Evolutionary conservation across 306 rosid species (phyloP).

Genomic region (Prunus mongolica): DNA sequence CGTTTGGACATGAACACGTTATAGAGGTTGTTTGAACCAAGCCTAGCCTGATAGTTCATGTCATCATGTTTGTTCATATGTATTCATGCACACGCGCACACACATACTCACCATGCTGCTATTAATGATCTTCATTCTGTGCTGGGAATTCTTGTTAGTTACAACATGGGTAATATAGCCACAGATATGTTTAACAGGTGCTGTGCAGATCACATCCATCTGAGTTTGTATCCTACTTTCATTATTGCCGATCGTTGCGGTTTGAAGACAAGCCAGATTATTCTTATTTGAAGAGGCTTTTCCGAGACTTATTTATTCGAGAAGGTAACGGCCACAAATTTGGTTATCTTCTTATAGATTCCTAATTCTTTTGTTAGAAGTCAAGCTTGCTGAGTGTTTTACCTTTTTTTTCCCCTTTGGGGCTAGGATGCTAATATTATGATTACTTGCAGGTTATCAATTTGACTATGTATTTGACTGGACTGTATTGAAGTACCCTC

Average conservation of each 20-base stretch:
- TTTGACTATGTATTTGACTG: slow-evolving; percentile 90
- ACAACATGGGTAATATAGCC: slow-evolving; percentile 27
- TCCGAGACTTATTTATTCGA: slow-evolving; percentile 89
- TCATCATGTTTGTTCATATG: background rate
- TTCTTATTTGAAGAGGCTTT: slow-evolving; percentile 93
- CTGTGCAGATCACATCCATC: slow-evolving; percentile 89
- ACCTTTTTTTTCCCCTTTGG: background rate
- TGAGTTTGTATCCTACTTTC: slow-evolving; percentile 96
- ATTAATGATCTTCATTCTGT: background rate
- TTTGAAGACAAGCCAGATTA: slow-evolving; percentile 99
- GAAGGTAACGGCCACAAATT: slow-evolving; percentile 50
- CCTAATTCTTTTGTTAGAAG: background rate
- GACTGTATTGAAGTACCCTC: slow-evolving; percentile 85
- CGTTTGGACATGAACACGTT: background rate
- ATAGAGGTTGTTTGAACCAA: background rate
- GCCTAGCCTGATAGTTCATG: background rate
- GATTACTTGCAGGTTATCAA: slow-evolving; percentile 60
- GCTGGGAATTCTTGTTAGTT: slow-evolving; percentile 7
- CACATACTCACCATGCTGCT: background rate
- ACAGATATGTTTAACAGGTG: slow-evolving; percentile 50
- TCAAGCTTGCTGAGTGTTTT: background rate
- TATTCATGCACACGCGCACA: background rate
- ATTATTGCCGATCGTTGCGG: slow-evolving; percentile 91
- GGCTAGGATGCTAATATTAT: slow-evolving; percentile 15
- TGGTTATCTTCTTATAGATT: background rate